Percentiles rank a stretch among this genome's conserved stretches.
These are phyloP conservation scores for Venturia carpophila DNA, from an alignment of 2,329 filamentous ascomycete genomes.

Conservation along the genomic window DNA sequence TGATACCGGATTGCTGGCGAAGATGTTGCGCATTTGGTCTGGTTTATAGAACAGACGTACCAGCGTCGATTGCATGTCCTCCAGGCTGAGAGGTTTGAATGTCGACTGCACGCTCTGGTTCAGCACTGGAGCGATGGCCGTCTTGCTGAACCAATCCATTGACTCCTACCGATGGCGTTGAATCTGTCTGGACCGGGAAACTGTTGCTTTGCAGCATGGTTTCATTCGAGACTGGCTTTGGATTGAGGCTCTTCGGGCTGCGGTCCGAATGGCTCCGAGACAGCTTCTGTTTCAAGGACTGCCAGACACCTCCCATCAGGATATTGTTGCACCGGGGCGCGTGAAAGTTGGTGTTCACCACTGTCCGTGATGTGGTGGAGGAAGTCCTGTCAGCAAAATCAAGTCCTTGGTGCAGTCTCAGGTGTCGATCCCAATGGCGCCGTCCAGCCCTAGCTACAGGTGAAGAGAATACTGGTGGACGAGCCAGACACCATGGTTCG, in stretches of 20 bases:
- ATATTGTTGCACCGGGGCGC: background rate
- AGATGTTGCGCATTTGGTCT: background rate
- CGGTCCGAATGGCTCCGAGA: background rate
- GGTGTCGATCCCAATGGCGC: background rate
- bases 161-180: background rate
- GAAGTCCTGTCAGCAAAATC: background rate
- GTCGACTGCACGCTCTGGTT: background rate
- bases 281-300: conserved; percentile 10
- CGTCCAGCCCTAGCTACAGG: too few species aligned
- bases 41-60: background rate
- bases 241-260: background rate
- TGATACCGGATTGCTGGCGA: background rate
- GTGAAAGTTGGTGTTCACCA: background rate
- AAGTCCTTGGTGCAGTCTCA: background rate
- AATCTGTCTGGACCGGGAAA: background rate
- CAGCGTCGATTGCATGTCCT: background rate
- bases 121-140: background rate
- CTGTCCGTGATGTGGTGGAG: background rate
- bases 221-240: background rate
- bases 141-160: background rate
- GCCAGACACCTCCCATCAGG: conserved; percentile 8
- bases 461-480: too few species aligned
- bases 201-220: background rate
- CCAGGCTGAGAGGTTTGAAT: background rate
- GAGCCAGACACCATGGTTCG: background rate